phyloP scores from a whole-genome alignment of 495 filamentous ascomycete genomes.

The Polyplosphaeria fusca region DNA sequence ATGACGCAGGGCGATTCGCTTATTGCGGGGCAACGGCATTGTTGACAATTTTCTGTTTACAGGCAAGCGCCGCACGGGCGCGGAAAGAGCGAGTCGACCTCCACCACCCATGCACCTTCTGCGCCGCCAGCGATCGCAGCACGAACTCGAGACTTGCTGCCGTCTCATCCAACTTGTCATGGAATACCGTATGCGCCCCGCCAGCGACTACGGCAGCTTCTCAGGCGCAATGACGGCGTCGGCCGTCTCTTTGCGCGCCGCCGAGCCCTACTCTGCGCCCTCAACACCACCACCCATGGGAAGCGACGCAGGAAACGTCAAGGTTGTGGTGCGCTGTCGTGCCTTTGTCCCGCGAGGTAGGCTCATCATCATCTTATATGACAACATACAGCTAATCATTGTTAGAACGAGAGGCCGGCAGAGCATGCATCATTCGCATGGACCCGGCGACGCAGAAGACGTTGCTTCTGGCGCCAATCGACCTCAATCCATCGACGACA shows the following conservation, averaged over 20 bases:
- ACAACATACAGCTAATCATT: not conserved
- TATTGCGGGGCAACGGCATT: too few relatives aligned
- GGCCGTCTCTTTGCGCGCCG: slow-evolving; percentile 39
- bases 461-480: slow-evolving; percentile 65
- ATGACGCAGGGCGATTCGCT: too few relatives aligned
- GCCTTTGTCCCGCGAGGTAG: slow-evolving; percentile 86
- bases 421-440: slow-evolving; percentile 86
- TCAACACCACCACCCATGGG: slow-evolving; percentile 33
- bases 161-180: slow-evolving; percentile 53
- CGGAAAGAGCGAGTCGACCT: not conserved
- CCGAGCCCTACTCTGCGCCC: slow-evolving; percentile 31
- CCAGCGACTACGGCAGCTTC: slow-evolving; percentile 53
- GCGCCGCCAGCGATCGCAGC: slow-evolving; percentile 49
- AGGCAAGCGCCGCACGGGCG: not conserved
- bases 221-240: slow-evolving; percentile 57
- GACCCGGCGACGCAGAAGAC: slow-evolving; percentile 79
- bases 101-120: slow-evolving; percentile 43
- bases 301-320: slow-evolving; percentile 71
- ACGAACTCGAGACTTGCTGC: slow-evolving; percentile 30
- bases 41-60: slow-evolving; percentile 21
- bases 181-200: slow-evolving; percentile 55
- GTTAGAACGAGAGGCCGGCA: slow-evolving; percentile 73
- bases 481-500: slow-evolving; percentile 61
- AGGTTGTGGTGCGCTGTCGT: slow-evolving; percentile 88
- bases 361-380: not conserved